These are phyloP conservation scores for Podaxis carcinomalis DNA, from an alignment of 768 basidiomycete species.

Conservation along the genomic window DNA sequence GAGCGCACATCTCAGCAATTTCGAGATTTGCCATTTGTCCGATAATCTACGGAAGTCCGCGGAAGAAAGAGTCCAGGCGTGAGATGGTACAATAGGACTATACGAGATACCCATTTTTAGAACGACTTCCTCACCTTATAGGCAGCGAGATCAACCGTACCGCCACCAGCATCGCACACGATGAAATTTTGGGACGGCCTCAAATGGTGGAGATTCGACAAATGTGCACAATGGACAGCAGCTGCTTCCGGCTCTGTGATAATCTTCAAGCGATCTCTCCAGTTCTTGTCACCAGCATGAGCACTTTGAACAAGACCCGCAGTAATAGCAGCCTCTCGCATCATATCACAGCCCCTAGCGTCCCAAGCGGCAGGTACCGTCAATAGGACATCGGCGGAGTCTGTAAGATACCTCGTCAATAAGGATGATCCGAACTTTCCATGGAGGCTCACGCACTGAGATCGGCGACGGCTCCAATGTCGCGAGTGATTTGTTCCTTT, in stretches of 20 bases:
- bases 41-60: slow-evolving; percentile 49
- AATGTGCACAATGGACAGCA: slow-evolving; percentile 84
- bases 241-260: slow-evolving; percentile 85
- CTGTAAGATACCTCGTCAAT: slow-evolving; percentile 31
- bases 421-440: not conserved
- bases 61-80: slow-evolving; percentile 9
- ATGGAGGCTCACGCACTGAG: slow-evolving; percentile 48
- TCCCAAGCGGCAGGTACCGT: slow-evolving; percentile 93
- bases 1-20: slow-evolving; percentile 86
- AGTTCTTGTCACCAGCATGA: slow-evolving; percentile 62
- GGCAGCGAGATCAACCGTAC: slow-evolving; percentile 60
- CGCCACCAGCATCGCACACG: slow-evolving; percentile 90
- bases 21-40: slow-evolving; percentile 79
- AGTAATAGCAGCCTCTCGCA: slow-evolving; percentile 79
- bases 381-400: slow-evolving; percentile 79
- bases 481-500: slow-evolving; percentile 80
- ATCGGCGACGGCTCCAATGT: slow-evolving; percentile 84
- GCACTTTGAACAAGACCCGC: slow-evolving; percentile 77
- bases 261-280: slow-evolving; percentile 79
- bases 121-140: slow-evolving; percentile 42
- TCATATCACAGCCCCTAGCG: slow-evolving; percentile 76
- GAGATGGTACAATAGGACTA: slow-evolving; percentile 5
- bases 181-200: slow-evolving; percentile 82
- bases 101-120: not conserved
- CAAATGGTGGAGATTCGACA: slow-evolving; percentile 77